These are phyloP conservation scores for Diaporthe citrichinensis DNA, from an alignment of 2,329 filamentous ascomycete species.

Conservation along the genomic window DNA sequence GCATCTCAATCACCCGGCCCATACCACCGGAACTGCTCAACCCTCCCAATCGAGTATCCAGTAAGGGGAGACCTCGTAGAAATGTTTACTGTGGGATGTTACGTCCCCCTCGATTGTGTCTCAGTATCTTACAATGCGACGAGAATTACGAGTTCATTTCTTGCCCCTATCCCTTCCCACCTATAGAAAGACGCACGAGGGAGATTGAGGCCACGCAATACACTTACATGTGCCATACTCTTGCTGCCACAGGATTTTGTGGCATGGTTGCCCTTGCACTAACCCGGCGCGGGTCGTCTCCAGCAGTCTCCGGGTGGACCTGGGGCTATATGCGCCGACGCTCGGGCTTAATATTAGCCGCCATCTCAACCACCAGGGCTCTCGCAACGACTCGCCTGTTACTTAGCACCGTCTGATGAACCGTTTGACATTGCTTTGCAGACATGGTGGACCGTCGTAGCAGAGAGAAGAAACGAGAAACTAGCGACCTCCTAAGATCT, in stretches of 20 bases:
- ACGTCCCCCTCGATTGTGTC: background rate
- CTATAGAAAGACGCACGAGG: background rate
- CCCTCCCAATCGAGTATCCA: background rate
- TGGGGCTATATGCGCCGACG: background rate
- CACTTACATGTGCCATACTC: background rate
- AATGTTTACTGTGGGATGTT: background rate
- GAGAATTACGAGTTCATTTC: background rate
- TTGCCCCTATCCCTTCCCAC: background rate
- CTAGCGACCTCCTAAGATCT: background rate
- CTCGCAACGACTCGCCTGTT: constrained; percentile 9
- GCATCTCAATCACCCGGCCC: background rate
- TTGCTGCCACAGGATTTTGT: background rate
- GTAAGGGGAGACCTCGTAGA: background rate
- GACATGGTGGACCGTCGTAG: constrained; percentile 7
- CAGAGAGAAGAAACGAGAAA: background rate
- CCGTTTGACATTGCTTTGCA: constrained; percentile 10
- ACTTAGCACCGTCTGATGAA: constrained; percentile 24
- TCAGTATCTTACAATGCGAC: constrained; percentile 2
- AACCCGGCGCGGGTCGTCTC: background rate
- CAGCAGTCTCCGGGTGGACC: constrained; percentile 4
- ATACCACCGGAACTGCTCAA: background rate
- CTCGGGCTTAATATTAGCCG: constrained; percentile 19
- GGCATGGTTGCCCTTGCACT: constrained; percentile 14
- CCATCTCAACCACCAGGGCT: constrained; percentile 6
- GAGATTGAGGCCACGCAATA: constrained; percentile 6